Evolutionary conservation across 306 rosid genomes (phyloP), one percentile per base, ranked within the genome.

Genomic region (Vigna hirtella): DNA sequence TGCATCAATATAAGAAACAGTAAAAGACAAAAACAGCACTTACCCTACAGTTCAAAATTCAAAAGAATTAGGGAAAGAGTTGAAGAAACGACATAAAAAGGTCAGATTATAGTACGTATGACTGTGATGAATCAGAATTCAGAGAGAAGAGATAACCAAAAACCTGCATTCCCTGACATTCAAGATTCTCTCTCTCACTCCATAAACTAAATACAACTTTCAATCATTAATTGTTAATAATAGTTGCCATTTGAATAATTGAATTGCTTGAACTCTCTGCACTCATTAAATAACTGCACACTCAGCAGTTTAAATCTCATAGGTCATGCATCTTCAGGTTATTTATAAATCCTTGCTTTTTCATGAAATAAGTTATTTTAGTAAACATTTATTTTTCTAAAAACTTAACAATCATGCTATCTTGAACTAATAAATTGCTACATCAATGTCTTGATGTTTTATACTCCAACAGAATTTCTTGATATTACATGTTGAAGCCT

Each of bases 211-310:
- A 74, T 80, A 78, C 69, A 72, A 72, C 65, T 69, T 57, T 66
- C 80, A 76, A 79, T 86, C 80, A 79, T 83, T 78, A 58, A 48
- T 69, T 67, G 42, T 80, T 64, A 61, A 82, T 74, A 53, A 8
- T 16, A 45, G 26, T 30, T 61, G 1, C 0, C 10, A 72, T 24
- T 56, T 72, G 24, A 68, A 58, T 72, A 5, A 24, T 56, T 66
- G 24, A 68, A 58, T 66, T 3, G 36, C 43, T 43, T 66, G 53
- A 67, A 22, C 36, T 42, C 17, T 38, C 69, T 66, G 70, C 34
- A 5, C 11, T 66, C 52, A 66, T 66, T 65, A 65, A n/a, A 17
- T 65, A 4, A 40, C 50, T 38, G 51, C n/a, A 38, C 9, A 38
- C 16, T 64, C 6, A 9, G 49, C 70, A 4, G 8, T n/a, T 65